phyloP scores from a whole-genome alignment of 805 yeast species.

The Barnettozyma siamensis region DNA sequence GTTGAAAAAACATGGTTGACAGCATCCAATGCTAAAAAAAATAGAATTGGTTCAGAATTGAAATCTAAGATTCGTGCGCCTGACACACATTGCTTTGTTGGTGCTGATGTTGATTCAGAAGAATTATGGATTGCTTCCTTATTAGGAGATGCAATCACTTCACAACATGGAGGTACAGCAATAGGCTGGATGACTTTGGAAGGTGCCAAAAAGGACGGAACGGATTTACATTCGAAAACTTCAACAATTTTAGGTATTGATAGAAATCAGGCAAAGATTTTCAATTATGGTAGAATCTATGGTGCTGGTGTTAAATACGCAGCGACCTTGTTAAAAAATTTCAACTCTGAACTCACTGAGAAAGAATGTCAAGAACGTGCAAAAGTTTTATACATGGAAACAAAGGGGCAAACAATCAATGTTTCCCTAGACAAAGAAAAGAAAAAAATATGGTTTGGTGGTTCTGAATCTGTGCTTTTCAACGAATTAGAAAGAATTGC shows the following conservation, averaged over 20 bases:
- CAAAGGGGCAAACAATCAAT: conserved; percentile 62
- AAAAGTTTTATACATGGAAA: conserved; percentile 60
- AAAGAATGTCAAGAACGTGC: conserved; percentile 64
- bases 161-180: conserved; percentile 92
- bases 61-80: conserved; percentile 88
- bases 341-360: conserved; percentile 66
- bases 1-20: conserved; percentile 98
- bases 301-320: conserved; percentile 97
- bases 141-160: conserved; percentile 86
- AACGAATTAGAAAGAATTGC: conserved; percentile 87
- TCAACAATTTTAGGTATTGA: conserved; percentile 85
- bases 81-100: conserved; percentile 82
- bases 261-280: conserved; percentile 88
- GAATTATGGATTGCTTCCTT: conserved; percentile 97
- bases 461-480: conserved; percentile 89
- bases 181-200: conserved; percentile 99
- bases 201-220: conserved; percentile 86
- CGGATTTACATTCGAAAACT: conserved; percentile 93
- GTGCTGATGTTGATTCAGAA: conserved; percentile 98
- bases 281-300: conserved; percentile 94
- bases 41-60: conserved; percentile 87
- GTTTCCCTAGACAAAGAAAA: conserved; percentile 22
- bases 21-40: conserved; percentile 86
- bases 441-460: conserved; percentile 67
- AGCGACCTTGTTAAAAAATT: conserved; percentile 71